Conservation (phyloP, 139 green algal genomes). For the Eudorina sp. region DNA sequence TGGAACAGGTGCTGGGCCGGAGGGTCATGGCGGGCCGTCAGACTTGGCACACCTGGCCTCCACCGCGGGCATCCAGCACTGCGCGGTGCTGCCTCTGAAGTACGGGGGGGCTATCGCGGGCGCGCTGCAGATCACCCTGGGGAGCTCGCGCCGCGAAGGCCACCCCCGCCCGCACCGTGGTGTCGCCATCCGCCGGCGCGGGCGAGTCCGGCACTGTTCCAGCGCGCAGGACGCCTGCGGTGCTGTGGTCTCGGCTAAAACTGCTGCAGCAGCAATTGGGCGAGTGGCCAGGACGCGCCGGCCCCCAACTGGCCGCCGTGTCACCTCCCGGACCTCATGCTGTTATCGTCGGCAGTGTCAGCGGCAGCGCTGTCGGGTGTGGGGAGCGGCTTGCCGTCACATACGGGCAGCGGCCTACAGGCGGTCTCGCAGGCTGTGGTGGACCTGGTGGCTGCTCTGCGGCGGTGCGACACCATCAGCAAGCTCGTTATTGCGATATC, state of each 20-base stretch:
- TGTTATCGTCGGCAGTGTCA: not conserved
- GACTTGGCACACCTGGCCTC: not conserved
- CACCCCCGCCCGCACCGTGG: not conserved
- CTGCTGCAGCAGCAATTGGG: too few species aligned
- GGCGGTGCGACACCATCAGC: not conserved
- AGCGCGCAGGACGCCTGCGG: not conserved
- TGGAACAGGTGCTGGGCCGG: not conserved
- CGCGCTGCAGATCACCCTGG: slow-evolving; percentile 9
- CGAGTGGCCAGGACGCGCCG: not conserved
- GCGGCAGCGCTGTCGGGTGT: not conserved
- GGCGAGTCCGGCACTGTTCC: not conserved
- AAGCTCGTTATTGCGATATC: not conserved
- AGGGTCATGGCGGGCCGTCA: not conserved
- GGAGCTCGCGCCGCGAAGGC: not conserved
- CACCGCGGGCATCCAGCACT: not conserved
- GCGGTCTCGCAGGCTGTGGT: not conserved
- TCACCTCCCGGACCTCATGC: slow-evolving; percentile 1
- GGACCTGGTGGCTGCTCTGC: not conserved
- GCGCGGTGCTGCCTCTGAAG: not conserved
- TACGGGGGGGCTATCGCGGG: not conserved
- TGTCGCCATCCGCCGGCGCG: not conserved
- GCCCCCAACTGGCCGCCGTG: slow-evolving; percentile 22
- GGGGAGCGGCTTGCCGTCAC: not conserved
- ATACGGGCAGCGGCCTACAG: not conserved
- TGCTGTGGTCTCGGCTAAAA: too few species aligned